Base-by-base conservation (phyloP, 2,329 filamentous ascomycete genomes). In the Botrytis paeoniae region DNA sequence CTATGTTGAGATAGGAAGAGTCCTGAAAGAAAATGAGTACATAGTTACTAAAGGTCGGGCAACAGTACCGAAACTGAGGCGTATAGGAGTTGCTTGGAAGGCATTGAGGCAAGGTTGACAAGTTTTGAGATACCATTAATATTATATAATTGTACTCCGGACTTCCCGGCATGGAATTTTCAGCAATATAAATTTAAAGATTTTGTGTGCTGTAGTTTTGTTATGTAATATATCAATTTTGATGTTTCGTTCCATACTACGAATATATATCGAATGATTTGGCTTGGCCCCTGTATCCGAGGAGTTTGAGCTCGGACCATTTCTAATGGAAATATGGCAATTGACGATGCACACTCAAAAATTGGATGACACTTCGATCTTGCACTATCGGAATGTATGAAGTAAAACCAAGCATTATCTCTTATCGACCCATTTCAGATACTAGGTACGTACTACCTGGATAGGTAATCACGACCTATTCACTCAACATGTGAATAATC, bases 1-100 rank as follows among this genome's bases (percentile, higher is more conserved):
- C 75, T 93, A 93, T 78, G 91, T 93, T 88, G 90, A 92, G 79
- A 93, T 93, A 79, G 91, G 90, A 22, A 82, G 89, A 60, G 88
- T 90, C n/a, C 78, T 92, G 39, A 81, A 70, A 37, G 76, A 78
- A 66, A 74, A 83, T 32, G 82, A 83, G 14, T 85, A 84, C 74
- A 76, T 80, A 43, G 81, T 85, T 6, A 85, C 83, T 73, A 82
- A 77, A 57, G 82, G 82, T 9, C 81, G 79, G 68, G 84, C 84
- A 4, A 86, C 83, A 14, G 84, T 86, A 25, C 83, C 84, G 3
- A 83, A 82, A 72, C 74, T 79, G 63, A 81, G 84, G 77, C 84
- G 89, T 74, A 77, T 91, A 39, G 80, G 81, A 73, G 88, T 91
- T 43, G 89, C 88, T 43, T 91, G 88, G 87, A 85, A 82, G 76